Base-by-base conservation (phyloP, 805 yeast species). In the Pichia heedii region DNA sequence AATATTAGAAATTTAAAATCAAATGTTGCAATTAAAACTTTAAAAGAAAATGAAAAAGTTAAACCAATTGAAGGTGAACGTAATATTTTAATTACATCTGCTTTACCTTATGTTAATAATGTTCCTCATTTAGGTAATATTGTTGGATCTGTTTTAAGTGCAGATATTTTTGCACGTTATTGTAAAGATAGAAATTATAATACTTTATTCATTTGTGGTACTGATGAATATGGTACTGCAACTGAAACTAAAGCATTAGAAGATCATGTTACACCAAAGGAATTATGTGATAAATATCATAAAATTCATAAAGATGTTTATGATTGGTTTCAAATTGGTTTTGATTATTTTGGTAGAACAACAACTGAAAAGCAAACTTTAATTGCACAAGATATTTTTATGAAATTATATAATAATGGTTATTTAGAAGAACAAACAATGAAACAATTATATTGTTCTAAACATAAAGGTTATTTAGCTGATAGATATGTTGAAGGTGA, bases 151-250 rank as follows among this genome's bases (percentile, higher is more conserved):
- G 97, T 90, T 33, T 73, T 93, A 51, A 77, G 88, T 46, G 98
- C 98, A 29, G 99, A 93, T 68, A 85, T 90, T 50, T 93, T 76
- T 65, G 74, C 97, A 44, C 79, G 97, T 60, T 93, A 85, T 65
- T 77, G 84, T 61, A 89, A 88, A 65, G 80, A 82, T 55, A 79
- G 96, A 70, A 84, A 87, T 63, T 81, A 82, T 68, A 93, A 89
- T 62, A 72, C 95, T 19, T 68, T 93, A 51, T 93, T 70, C 58
- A 67, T 93, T 45, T 88, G 98, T 66, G 99, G 99, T 68, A 93
- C 98, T 33, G 99, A 93, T 62, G 99, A 93, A 68, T 93, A 93
- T 62, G 99, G 99, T 62, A 93, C 99, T 45, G 99, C 99, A 38
- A 93, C 98, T 15, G 99, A 93, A 66, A 93, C 98, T 24, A 93